Evolutionary conservation across 768 basidiomycete genomes (phyloP), one percentile per base, ranked within the genome.

Genomic region (Candolleomyces efflorescens): DNA sequence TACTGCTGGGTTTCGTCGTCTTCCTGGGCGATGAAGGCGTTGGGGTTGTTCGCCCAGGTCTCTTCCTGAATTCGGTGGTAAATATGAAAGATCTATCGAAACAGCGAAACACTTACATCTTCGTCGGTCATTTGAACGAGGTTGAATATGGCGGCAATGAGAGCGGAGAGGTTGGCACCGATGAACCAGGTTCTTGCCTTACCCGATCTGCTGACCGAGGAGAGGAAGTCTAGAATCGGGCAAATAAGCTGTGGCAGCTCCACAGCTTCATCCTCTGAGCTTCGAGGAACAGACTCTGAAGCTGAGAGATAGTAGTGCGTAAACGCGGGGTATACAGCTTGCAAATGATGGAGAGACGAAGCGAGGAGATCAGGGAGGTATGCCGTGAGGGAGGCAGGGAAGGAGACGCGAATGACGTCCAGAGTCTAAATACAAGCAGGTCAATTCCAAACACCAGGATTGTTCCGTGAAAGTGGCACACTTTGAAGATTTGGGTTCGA

Each of bases 1-100:
- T 94, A 95, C 1, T 79, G 68, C 54, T 90, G 84, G 1, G 86
- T 86, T 60, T 96, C 94, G 59, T 98, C 96, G 54, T 97, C 93
- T 66, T 98, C 95, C 67, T 98, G 93, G 23, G 89, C 88, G 27
- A 98, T 86, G 65, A 98, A 98, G 3, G 89, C 84, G 63, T 98
- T 98, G 3, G 92, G 86, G 64, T 97, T 90, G 54, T 79, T 83
- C 2, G 85, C 82, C 96, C 96, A 98, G 15, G 84, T 88, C 27
- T 94, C 92, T 67, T 94, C 94, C 94, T 98, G 5, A 60, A 12
- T 47, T 43, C 20, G 26, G 39, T 50, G 41, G 26, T 24, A 54
- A 50, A 60, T 57, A 32, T 53, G 54, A 27, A n/a, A n/a, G n/a
- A n/a, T n/a, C n/a, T n/a, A n/a, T n/a, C n/a, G n/a, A n/a, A n/a